Percentiles rank a stretch among this genome's conserved stretches.
These are phyloP conservation scores for Exophiala xenobiotica DNA, from an alignment of 2,329 filamentous ascomycete species.

Conservation along the genomic window DNA sequence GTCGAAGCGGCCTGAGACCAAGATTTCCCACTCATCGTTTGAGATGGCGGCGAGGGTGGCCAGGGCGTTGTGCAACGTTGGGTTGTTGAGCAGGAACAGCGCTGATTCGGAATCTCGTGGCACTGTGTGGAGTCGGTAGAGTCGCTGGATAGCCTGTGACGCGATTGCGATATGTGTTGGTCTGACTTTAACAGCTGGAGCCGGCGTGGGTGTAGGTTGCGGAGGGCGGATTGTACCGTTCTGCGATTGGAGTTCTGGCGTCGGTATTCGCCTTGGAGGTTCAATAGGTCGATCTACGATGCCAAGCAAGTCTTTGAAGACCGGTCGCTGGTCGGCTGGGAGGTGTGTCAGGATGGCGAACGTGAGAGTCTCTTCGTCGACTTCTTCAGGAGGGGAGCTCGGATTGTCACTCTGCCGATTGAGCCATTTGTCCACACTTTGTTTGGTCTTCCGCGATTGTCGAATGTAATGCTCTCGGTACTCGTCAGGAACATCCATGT, in stretches of 20 bases:
- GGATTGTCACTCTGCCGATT: constrained; percentile 70
- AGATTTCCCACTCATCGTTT: constrained; percentile 92
- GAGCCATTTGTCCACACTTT: constrained; percentile 89
- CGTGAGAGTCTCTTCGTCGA: constrained; percentile 89
- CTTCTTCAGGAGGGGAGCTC: constrained; percentile 76
- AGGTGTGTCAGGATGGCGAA: constrained; percentile 93
- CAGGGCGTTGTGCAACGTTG: constrained; percentile 77
- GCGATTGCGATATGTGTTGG: constrained; percentile 73
- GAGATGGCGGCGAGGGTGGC: constrained; percentile 85
- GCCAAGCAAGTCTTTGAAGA: constrained; percentile 77
- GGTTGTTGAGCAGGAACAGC: constrained; percentile 81
- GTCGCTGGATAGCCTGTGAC: constrained; percentile 74
- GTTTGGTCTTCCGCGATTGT: constrained; percentile 87
- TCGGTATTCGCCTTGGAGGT: constrained; percentile 28
- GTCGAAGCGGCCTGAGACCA: constrained; percentile 90
- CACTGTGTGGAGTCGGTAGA: constrained; percentile 71
- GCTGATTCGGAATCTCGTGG: constrained; percentile 85
- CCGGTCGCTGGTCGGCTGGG: constrained; percentile 69
- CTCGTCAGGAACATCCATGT: constrained; percentile 91
- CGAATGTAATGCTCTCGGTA: constrained; percentile 89
- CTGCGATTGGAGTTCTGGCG: constrained; percentile 22
- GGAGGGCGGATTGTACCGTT: constrained; percentile 12
- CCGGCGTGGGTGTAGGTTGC: constrained; percentile 59
- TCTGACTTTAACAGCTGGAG: constrained; percentile 64
- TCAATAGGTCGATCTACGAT: constrained; percentile 51